phyloP scores from a whole-genome alignment of 78 protist species.

The Dictyostelium capitatum region DNA sequence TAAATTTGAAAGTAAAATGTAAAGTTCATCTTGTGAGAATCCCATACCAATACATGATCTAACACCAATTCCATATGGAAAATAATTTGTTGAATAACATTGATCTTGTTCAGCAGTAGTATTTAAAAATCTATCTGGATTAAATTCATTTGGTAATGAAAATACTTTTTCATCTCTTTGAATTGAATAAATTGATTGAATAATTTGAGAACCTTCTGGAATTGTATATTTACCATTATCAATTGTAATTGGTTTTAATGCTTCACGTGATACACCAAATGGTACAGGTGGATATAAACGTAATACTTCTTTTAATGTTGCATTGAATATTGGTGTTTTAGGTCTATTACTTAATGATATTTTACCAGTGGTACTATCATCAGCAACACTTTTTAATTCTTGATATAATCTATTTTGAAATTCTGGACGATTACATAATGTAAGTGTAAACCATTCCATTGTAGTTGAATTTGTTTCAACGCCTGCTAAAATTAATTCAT shows the following conservation, averaged over 20 bases:
- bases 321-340: slow-evolving; percentile 22
- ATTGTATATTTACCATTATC: background rate
- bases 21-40: slow-evolving; percentile 36
- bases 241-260: background rate
- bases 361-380: background rate
- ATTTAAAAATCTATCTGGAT: slow-evolving; percentile 32
- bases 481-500: slow-evolving; percentile 37
- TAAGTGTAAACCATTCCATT: slow-evolving; percentile 26
- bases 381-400: background rate
- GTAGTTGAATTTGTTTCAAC: slow-evolving; percentile 5
- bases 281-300: slow-evolving; percentile 7
- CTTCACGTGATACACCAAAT: slow-evolving; percentile 30
- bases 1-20: slow-evolving; percentile 1
- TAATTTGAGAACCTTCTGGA: slow-evolving; percentile 3
- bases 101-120: background rate
- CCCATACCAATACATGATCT: slow-evolving; percentile 45
- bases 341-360: background rate
- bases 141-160: slow-evolving; percentile 13
- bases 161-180: background rate
- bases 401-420: slow-evolving; percentile 6
- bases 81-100: background rate
- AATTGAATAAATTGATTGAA: slow-evolving; percentile 16
- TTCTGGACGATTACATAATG: slow-evolving; percentile 35
- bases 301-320: slow-evolving; percentile 14
- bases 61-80: slow-evolving; percentile 55